phyloP scores from a whole-genome alignment of 202 grass and related monocot species.

The Carex arenaria region DNA sequence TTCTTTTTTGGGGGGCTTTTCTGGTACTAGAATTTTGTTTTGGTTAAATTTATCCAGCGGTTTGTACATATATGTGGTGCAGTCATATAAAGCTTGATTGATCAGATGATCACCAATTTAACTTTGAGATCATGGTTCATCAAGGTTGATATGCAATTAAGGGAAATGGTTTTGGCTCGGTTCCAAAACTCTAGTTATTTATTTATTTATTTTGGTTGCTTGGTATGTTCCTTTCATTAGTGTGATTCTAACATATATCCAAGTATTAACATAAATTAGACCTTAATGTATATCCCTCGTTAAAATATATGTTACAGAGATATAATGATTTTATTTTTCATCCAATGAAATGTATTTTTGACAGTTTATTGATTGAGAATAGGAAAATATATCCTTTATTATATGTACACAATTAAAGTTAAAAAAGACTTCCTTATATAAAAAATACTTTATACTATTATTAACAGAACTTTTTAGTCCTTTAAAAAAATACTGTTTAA shows the following conservation, averaged over 20 bases:
- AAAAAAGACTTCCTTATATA: not conserved
- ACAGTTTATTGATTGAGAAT: not conserved
- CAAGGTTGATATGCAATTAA: not conserved
- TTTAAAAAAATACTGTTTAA: no score
- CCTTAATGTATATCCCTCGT: not conserved
- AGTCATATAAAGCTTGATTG: not conserved
- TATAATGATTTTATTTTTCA: not conserved
- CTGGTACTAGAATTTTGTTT: conserved; percentile 9
- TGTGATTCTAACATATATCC: not conserved
- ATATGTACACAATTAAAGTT: not conserved
- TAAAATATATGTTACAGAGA: not conserved
- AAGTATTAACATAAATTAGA: not conserved
- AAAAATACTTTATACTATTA: not conserved
- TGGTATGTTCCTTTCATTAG: not conserved
- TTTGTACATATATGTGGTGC: not conserved
- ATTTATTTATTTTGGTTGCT: not conserved
- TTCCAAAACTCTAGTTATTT: not conserved
- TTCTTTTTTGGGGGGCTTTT: not conserved
- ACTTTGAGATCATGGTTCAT: not conserved
- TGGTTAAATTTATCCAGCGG: conserved; percentile 6
- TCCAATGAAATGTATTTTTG: not conserved
- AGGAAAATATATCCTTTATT: not conserved
- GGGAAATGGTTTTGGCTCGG: not conserved
- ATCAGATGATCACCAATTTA: not conserved
- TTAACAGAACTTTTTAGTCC: not conserved